phyloP scores from a whole-genome alignment of 129 eudicot genomes.

The Oenanthe sinensis region DNA sequence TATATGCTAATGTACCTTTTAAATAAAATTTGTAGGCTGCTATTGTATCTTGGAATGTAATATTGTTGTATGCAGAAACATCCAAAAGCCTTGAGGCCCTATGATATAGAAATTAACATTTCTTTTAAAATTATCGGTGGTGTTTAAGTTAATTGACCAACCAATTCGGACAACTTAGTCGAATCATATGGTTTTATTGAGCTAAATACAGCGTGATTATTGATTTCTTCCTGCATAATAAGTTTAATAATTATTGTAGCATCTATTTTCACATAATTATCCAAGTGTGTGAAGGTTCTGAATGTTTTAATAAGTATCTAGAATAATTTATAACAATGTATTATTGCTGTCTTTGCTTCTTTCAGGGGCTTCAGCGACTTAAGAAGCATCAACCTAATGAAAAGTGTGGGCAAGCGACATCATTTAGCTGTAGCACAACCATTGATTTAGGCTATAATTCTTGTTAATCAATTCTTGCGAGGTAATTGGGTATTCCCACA shows the following conservation, averaged over 20 bases:
- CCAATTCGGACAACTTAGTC: background rate
- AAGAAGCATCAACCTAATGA: slow-evolving; percentile 49
- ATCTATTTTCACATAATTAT: background rate
- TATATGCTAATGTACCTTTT: background rate
- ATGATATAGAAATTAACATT: background rate
- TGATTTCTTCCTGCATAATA: background rate
- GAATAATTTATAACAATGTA: background rate
- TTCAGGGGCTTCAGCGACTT: slow-evolving; percentile 64
- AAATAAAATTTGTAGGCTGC: background rate
- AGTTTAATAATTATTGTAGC: background rate
- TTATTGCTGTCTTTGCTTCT: slow-evolving; percentile 7
- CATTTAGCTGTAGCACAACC: slow-evolving; percentile 21
- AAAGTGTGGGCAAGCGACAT: slow-evolving; percentile 25
- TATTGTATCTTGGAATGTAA: background rate
- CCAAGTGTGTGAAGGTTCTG: background rate
- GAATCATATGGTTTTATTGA: background rate
- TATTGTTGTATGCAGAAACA: background rate
- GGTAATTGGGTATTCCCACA: slow-evolving; percentile 31
- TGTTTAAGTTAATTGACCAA: background rate
- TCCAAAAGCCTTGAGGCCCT: background rate
- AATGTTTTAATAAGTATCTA: too few species aligned
- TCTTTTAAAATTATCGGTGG: background rate
- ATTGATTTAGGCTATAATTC: slow-evolving; percentile 12
- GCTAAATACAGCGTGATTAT: background rate
- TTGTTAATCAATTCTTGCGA: slow-evolving; percentile 38